These are phyloP conservation scores for Fusarium lyarnte DNA, from an alignment of 2,329 filamentous ascomycete species.

Conservation along the genomic window DNA sequence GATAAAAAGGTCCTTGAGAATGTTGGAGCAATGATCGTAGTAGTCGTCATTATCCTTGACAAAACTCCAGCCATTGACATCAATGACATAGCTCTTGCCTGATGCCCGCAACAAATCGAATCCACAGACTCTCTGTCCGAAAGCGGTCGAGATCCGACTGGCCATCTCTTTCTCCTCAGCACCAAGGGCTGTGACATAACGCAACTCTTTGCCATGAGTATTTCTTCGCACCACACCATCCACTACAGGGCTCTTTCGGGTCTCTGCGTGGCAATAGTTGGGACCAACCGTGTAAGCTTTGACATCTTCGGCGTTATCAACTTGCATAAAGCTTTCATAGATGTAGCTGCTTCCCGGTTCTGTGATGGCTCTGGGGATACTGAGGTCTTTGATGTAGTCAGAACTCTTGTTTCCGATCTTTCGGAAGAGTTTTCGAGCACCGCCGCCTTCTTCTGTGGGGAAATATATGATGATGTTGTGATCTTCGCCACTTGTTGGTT, in stretches of 20 bases:
- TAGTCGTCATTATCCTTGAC: conserved; percentile 99
- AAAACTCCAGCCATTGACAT: conserved; percentile 99
- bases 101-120: conserved; percentile 91
- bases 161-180: conserved; percentile 87
- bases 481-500: conserved; percentile 97
- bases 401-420: conserved; percentile 99
- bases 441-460: conserved; percentile 84
- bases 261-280: conserved; percentile 94
- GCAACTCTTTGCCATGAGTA: conserved; percentile 95
- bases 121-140: conserved; percentile 94
- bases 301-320: conserved; percentile 97
- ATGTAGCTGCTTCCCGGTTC: conserved; percentile 87
- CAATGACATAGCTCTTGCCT: conserved; percentile 95
- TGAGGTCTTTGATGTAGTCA: conserved; percentile 84
- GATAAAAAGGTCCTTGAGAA: conserved; percentile 88
- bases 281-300: conserved; percentile 98
- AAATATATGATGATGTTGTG: conserved; percentile 99
- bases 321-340: conserved; percentile 96
- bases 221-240: conserved; percentile 96
- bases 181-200: conserved; percentile 89
- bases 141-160: conserved; percentile 87
- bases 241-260: conserved; percentile 94
- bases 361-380: conserved; percentile 80
- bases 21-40: conserved; percentile 89
- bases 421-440: conserved; percentile 89